These are phyloP conservation scores for Lenzites betulinus DNA, from an alignment of 768 basidiomycete species.

Conservation along the genomic window DNA sequence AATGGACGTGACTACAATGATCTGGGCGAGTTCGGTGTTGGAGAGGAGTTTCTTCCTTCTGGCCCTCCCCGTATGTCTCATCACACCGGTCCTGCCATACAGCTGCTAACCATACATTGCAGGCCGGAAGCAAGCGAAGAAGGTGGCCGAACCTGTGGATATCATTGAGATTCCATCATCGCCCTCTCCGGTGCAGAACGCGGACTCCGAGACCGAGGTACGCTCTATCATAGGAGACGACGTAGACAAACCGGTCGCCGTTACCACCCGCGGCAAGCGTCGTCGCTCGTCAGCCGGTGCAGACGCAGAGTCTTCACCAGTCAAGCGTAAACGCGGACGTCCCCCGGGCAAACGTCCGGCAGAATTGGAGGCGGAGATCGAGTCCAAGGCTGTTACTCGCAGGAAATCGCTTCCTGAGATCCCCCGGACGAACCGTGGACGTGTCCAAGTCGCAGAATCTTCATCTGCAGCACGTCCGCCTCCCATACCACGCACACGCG, in stretches of 20 bases:
- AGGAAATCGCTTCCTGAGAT: background rate
- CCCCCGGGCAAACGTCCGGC: constrained; percentile 10
- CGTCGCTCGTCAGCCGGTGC: constrained; percentile 13
- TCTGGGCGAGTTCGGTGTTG: constrained; percentile 49
- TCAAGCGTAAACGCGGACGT: constrained; percentile 12
- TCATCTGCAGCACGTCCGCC: background rate
- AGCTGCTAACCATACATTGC: background rate
- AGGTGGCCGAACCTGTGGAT: background rate
- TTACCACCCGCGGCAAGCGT: background rate
- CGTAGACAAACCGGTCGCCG: constrained; percentile 4
- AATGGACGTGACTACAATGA: constrained; percentile 50
- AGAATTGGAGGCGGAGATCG: constrained; percentile 2
- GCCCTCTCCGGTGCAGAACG: background rate
- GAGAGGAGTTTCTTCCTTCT: constrained; percentile 54
- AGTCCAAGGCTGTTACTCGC: background rate
- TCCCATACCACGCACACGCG: constrained; percentile 5
- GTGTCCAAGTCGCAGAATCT: background rate
- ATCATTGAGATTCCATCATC: background rate
- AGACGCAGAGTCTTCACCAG: background rate
- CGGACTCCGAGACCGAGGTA: constrained; percentile 22
- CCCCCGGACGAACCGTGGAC: background rate
- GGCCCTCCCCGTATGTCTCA: constrained; percentile 58
- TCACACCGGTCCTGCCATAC: background rate
- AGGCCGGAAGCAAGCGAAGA: constrained; percentile 18
- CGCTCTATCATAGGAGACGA: constrained; percentile 16